These are phyloP conservation scores for Aspergillus awamori DNA, from an alignment of 2,329 filamentous ascomycete genomes.

Conservation along the genomic window DNA sequence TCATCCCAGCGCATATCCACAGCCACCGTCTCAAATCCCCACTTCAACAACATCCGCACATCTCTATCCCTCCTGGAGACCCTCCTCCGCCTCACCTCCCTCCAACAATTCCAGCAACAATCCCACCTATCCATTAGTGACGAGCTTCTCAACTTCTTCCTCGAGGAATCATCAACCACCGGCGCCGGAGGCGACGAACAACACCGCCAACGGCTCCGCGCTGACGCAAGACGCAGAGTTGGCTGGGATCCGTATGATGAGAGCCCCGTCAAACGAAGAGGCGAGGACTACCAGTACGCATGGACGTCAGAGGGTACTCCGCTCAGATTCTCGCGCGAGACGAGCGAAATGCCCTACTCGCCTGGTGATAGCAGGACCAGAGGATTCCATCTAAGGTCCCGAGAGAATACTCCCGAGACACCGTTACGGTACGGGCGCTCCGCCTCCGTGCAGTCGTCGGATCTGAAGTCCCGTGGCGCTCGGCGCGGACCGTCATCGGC, in stretches of 20 bases:
- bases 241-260: slow-evolving; percentile 75
- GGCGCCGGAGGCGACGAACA: slow-evolving; percentile 66
- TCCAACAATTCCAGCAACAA: slow-evolving; percentile 89
- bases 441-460: slow-evolving; percentile 24
- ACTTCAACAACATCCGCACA: slow-evolving; percentile 60
- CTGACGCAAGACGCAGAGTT: slow-evolving; percentile 63
- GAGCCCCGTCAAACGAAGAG: slow-evolving; percentile 66
- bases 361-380: slow-evolving; percentile 27
- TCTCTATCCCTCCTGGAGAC: slow-evolving; percentile 84
- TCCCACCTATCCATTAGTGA: slow-evolving; percentile 89
- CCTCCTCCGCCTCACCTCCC: slow-evolving; percentile 78
- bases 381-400: slow-evolving; percentile 35
- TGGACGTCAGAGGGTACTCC: slow-evolving; percentile 32
- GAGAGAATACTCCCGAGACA: slow-evolving; percentile 38
- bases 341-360: slow-evolving; percentile 30
- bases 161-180: slow-evolving; percentile 69
- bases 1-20: slow-evolving; percentile 20
- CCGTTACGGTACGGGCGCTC: slow-evolving; percentile 27
- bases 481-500: slow-evolving; percentile 15
- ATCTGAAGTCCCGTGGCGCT: slow-evolving; percentile 9
- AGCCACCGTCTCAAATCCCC: slow-evolving; percentile 50
- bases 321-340: slow-evolving; percentile 27
- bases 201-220: slow-evolving; percentile 61
- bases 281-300: slow-evolving; percentile 65
- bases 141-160: slow-evolving; percentile 85